These are phyloP conservation scores for Coemansia sp. DNA, from an alignment of 192 early-diverging fungal species.

Conservation along the genomic window DNA sequence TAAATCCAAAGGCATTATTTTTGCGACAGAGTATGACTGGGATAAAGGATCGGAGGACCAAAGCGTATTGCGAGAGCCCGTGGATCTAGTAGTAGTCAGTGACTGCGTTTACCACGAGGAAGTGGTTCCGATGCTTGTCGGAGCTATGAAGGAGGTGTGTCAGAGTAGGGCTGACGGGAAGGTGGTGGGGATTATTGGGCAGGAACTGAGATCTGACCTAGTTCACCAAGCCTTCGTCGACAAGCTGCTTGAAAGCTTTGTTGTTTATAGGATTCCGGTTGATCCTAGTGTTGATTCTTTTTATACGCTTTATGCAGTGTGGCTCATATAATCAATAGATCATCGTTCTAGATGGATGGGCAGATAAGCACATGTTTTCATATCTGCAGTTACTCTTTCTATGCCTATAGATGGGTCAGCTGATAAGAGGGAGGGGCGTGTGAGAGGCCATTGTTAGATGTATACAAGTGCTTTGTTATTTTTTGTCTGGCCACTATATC, in stretches of 20 bases:
- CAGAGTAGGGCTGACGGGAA: conserved; percentile 16
- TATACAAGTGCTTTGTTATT: neutral
- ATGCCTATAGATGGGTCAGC: neutral
- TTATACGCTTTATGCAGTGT: conserved; percentile 35
- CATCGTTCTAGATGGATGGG: neutral
- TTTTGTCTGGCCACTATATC: neutral
- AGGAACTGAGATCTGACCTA: conserved; percentile 54
- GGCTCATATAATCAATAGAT: conserved; percentile 20
- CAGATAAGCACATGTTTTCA: neutral
- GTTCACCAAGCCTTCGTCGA: conserved; percentile 48
- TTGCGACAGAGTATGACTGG: conserved; percentile 41
- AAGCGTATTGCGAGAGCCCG: conserved; percentile 13
- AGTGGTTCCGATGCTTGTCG: conserved; percentile 37
- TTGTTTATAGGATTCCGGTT: conserved; percentile 36
- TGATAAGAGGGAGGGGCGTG: neutral
- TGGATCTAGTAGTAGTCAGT: conserved; percentile 46
- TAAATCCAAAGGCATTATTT: conserved; percentile 4
- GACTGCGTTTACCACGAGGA: conserved; percentile 53
- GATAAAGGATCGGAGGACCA: conserved; percentile 28
- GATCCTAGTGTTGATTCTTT: conserved; percentile 12
- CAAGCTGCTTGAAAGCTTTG: conserved; percentile 28
- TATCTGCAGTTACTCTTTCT: conserved; percentile 4
- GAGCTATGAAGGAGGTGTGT: conserved; percentile 29
- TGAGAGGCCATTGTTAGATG: neutral
- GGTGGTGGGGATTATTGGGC: conserved; percentile 35